phyloP scores from a whole-genome alignment of 768 basidiomycete genomes.

The Boletellus emodensis region DNA sequence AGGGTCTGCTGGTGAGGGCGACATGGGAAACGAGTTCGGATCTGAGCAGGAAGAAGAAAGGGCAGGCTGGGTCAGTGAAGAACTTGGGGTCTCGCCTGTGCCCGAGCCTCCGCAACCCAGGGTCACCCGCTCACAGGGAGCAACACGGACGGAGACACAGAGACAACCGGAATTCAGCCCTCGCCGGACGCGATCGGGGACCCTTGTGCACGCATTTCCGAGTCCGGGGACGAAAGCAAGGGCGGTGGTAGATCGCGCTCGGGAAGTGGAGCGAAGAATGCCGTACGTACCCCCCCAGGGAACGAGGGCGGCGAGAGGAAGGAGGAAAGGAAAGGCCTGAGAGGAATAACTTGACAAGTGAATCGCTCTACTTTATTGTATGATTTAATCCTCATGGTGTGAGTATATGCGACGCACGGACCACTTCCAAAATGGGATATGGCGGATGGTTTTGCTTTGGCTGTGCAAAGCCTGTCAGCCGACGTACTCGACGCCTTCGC shows the following conservation, averaged over 20 bases:
- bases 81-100: neutral
- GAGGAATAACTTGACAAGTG: too few species aligned
- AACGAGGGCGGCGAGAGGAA: neutral
- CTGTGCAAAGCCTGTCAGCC: neutral
- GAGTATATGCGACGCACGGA: slow-evolving; percentile 14
- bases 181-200: slow-evolving; percentile 7
- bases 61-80: neutral
- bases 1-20: neutral
- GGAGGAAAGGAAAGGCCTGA: neutral
- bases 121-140: slow-evolving; percentile 10
- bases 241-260: slow-evolving; percentile 9
- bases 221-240: slow-evolving; percentile 1
- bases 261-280: neutral
- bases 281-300: neutral
- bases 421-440: slow-evolving; percentile 4
- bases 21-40: neutral
- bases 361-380: too few species aligned
- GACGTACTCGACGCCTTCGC: too few species aligned
- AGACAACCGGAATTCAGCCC: neutral
- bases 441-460: neutral
- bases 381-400: too few species aligned
- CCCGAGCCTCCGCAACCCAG: neutral
- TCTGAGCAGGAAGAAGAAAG: neutral
- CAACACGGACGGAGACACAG: neutral
- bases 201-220: neutral